Evolutionary conservation across 495 filamentous ascomycete species (phyloP).

Genomic region (Parachaetomium inaequale): DNA sequence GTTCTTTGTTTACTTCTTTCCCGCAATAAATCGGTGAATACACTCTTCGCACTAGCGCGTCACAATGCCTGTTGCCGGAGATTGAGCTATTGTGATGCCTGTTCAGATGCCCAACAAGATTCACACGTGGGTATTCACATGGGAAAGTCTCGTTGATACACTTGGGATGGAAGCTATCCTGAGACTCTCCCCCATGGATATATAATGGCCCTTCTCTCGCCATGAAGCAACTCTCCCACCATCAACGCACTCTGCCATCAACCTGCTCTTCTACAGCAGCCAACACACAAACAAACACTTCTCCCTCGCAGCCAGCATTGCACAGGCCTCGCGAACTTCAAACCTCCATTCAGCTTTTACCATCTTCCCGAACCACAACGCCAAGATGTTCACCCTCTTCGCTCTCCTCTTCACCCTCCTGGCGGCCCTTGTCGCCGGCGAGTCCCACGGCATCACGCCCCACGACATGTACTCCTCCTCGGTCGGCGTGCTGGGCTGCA

Average conservation of each 20-base stretch:
- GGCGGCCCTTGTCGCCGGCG: neutral
- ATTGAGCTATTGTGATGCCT: neutral
- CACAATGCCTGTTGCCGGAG: too few species aligned
- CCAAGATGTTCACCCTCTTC: neutral
- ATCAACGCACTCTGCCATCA: neutral
- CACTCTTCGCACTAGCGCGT: neutral
- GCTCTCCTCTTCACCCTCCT: neutral
- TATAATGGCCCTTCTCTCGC: neutral
- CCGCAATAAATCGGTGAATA: neutral
- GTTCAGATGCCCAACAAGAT: neutral
- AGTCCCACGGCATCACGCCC: constrained; percentile 36
- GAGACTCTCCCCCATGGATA: neutral
- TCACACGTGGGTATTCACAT: neutral
- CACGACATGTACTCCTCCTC: constrained; percentile 50
- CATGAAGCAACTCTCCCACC: neutral
- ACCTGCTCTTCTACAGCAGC: too few species aligned
- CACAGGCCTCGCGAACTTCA: too few species aligned
- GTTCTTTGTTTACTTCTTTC: neutral
- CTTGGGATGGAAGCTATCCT: neutral
- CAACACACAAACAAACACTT: too few species aligned
- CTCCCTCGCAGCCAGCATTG: too few species aligned
- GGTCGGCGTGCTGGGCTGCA: constrained; percentile 49
- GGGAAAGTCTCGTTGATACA: neutral
- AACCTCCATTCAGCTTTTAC: neutral
- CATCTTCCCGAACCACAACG: neutral